Evolutionary conservation across 257 asterid species (phyloP), one percentile per base, ranked within the genome.

Genomic region (Solanum virginianum): DNA sequence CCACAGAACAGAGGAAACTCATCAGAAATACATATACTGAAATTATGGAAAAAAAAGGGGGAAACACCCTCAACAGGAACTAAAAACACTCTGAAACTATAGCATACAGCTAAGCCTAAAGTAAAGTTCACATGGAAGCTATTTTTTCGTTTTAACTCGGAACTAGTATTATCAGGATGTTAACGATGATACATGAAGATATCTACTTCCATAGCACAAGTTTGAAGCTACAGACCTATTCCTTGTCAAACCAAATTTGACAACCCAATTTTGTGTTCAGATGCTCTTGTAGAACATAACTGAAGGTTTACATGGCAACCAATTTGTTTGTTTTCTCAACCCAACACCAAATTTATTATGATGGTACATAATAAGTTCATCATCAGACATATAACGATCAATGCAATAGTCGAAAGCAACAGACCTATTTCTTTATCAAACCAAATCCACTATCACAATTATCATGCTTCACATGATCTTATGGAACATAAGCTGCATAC

Each of bases 401-500:
- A 51, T 51, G 47, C 82, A 49, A 9, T 8, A 26, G 22, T 51
- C 9, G 41, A 77, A 77, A 24, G 20, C 63, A 2, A 53, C 22
- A 53, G 11, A 17, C 65, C 26, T 77, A 16, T 77, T 15, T 53
- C 82, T 16, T 51, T 51, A 26, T 77, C 17, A 1, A 77, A 77
- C 63, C 26, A 51, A 49, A 16, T 53, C 43, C 63, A 26, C 11
- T 5, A 24, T 51, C 47, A 22, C 47, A 53, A 16, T 53, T 77
- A 77, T 77, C 82, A 51, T 26, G 29, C 65, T 77, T 54, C 82
- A 53, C 82, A 5, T 77, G 82, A 53, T 77, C 49, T 22, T 51
- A 77, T 16, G 57, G 49, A 77, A 53, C 63, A 77, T 16, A 32
- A 79, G 53, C 65, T 54, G 49, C 47, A 77, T 88, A 97, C 98